Base-by-base conservation (phyloP, 73 alveolate genomes). In the Paramecium sonneborni region DNA sequence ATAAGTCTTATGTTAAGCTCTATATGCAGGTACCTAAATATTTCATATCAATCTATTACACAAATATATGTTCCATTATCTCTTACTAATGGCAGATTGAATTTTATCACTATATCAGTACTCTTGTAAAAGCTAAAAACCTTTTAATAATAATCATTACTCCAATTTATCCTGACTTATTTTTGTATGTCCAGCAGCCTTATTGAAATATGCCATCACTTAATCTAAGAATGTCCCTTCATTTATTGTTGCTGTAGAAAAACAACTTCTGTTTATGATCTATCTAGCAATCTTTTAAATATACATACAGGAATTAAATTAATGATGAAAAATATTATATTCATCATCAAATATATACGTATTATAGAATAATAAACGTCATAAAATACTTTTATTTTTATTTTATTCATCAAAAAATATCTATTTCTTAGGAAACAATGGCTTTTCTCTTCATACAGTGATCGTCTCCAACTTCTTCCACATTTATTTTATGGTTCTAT, bases 1-100 rank as follows among this genome's bases (percentile, higher is more conserved):
- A 82, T 95, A 96, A 23, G 94, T 93, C 92, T 93, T 92, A 93
- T 96, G 99, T 86, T 96, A 84, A 23, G 97, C 98, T 92, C 99
- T 88, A 88, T 92, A 96, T 88, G 97, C 97, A 24, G 96, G 95
- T 24, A 95, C 58, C 55, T 79, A 72, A 93, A 30, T 43, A 38
- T 11, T 79, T 30, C 68, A 95, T 44, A 92, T 91, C 20, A 93
- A 14, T 52, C 20, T 15, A 52, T 57, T 57, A 95, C 67, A 26
- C 95, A 84, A 57, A 88, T 93, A 76, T 93, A 56, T 24, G 92
- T 46, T 21, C 98, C 97, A 76, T 94, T 94, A 62, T 96, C 96
- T 85, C 96, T 95, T 18, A 70, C 93, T 34, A 95, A 39, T 18
- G 98, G 97, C 55, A 95, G 85, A 84, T 93, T 94, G 89, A 95